Percentiles rank a stretch among this genome's conserved stretches.
Conservation (phyloP, 1,284 basidiomycete genomes). For the Cutaneotrichosporon daszewskae region DNA sequence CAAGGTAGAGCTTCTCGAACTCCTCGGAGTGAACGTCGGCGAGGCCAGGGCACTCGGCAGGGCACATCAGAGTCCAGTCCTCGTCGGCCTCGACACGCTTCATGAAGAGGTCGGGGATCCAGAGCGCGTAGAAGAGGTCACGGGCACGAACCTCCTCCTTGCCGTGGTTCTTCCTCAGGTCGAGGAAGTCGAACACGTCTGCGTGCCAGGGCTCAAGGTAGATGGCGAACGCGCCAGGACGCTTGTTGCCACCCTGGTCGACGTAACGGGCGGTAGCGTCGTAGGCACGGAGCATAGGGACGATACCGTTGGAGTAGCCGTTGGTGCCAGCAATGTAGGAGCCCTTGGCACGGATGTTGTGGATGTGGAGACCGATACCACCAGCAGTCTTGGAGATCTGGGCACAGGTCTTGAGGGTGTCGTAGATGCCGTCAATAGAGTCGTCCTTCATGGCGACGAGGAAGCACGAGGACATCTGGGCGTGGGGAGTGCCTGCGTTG, state of each 20-base stretch:
- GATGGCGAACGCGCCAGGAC: conserved; percentile 96
- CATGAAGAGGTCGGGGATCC: conserved; percentile 99
- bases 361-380: conserved; percentile 94
- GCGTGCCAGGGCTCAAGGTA: conserved; percentile 98
- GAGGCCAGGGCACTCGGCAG: conserved; percentile 88
- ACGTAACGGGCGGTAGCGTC: conserved; percentile 99
- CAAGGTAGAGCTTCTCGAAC: conserved; percentile 83
- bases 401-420: conserved; percentile 95
- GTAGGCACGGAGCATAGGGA: conserved; percentile 97
- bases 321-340: conserved; percentile 66
- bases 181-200: conserved; percentile 96
- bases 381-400: conserved; percentile 99
- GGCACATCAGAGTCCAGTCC: conserved; percentile 97
- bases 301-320: conserved; percentile 97
- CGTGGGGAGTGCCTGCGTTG: conserved; percentile 93
- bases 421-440: conserved; percentile 98
- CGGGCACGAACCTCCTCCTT: conserved; percentile 97
- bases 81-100: conserved; percentile 80
- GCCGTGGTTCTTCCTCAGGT: conserved; percentile 97
- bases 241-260: conserved; percentile 99
- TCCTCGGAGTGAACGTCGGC: conserved; percentile 87
- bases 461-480: conserved; percentile 97
- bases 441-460: conserved; percentile 98
- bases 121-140: conserved; percentile 97
- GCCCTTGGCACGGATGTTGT: conserved; percentile 95